These are phyloP conservation scores for Cadophora sp. DNA, from an alignment of 2,329 filamentous ascomycete species.

Conservation along the genomic window DNA sequence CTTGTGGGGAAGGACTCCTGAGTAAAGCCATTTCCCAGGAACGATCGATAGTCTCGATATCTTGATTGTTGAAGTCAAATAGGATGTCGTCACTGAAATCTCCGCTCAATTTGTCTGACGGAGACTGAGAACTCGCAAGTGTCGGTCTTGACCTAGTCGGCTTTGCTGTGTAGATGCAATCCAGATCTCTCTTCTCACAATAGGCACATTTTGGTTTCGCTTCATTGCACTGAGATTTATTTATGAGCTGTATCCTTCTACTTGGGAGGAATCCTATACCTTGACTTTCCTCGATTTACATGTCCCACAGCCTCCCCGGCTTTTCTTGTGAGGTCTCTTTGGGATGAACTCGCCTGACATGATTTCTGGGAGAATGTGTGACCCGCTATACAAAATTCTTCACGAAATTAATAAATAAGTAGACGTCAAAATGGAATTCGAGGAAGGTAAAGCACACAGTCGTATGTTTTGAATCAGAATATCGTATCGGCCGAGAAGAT, in stretches of 20 bases:
- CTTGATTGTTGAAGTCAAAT: constrained; percentile 15
- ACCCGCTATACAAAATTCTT: neutral
- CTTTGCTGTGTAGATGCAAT: constrained; percentile 34
- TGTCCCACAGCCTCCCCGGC: constrained; percentile 40
- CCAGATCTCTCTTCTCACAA: constrained; percentile 38
- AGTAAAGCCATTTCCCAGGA: constrained; percentile 23
- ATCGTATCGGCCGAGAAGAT: neutral
- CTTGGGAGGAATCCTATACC: constrained; percentile 25
- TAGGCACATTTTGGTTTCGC: constrained; percentile 39
- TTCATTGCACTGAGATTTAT: constrained; percentile 39
- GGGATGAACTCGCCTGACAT: constrained; percentile 39
- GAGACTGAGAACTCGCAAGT: constrained; percentile 5
- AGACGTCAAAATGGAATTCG: neutral
- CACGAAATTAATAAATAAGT: neutral
- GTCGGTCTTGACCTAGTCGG: constrained; percentile 13
- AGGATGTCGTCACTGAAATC: neutral
- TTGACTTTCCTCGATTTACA: constrained; percentile 44
- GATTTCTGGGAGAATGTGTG: neutral
- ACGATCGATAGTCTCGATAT: constrained; percentile 5
- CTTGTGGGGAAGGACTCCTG: constrained; percentile 23
- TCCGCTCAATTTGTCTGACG: neutral
- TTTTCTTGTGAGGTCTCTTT: constrained; percentile 43
- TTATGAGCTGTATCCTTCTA: constrained; percentile 18
- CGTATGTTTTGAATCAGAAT: neutral
- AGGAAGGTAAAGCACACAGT: neutral